phyloP scores from a whole-genome alignment of 2,329 filamentous ascomycete genomes.

The Colletotrichum falcatum region DNA sequence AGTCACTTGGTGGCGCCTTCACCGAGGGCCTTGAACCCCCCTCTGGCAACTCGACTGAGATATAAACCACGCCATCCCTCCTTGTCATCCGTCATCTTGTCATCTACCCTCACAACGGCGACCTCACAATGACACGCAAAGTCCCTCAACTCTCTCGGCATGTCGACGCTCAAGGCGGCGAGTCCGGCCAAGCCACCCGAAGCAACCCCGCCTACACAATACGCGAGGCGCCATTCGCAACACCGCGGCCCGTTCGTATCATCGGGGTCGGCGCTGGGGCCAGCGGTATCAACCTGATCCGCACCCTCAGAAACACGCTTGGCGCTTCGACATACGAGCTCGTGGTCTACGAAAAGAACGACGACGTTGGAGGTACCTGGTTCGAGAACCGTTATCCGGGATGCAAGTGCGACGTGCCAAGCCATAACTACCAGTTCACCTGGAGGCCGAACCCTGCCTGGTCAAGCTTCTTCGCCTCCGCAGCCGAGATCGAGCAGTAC shows the following conservation, averaged over 20 bases:
- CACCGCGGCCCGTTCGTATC: conserved; percentile 38
- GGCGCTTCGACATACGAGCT: conserved; percentile 55
- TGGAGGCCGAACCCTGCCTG: conserved; percentile 71
- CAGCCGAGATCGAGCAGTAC: conserved; percentile 67
- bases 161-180: conserved; percentile 33
- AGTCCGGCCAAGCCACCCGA: conserved; percentile 23
- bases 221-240: conserved; percentile 36
- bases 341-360: conserved; percentile 68
- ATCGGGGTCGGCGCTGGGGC: conserved; percentile 40
- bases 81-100: not conserved
- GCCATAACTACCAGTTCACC: conserved; percentile 72
- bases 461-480: conserved; percentile 67
- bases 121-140: conserved; percentile 39
- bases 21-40: not conserved
- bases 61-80: conserved; percentile 32
- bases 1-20: conserved; percentile 21
- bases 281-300: conserved; percentile 47
- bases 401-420: conserved; percentile 67
- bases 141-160: conserved; percentile 40
- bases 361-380: conserved; percentile 68
- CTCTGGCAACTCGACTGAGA: conserved; percentile 2
- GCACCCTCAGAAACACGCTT: conserved; percentile 57
- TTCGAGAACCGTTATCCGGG: conserved; percentile 70
- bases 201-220: conserved; percentile 31
- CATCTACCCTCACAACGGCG: not conserved